Evolutionary conservation across 2,329 filamentous ascomycete genomes (phyloP), one percentile per base, ranked within the genome.

Genomic region (Elsinoe perseae): DNA sequence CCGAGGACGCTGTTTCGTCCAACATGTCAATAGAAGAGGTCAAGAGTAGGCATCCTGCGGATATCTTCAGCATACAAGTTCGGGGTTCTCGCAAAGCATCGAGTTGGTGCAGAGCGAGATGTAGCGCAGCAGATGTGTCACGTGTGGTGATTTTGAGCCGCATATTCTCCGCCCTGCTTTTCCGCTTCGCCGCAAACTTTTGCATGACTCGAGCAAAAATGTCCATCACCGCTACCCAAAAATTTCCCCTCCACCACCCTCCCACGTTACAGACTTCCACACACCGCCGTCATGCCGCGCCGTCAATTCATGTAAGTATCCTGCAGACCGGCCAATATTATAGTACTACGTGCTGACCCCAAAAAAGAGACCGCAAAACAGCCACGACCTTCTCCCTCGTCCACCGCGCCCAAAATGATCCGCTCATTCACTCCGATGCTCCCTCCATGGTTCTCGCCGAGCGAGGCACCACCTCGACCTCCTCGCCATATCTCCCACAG

Each of bases 341-440:
- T 25, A 5, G 6, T n/a, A 25, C 5, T n/a, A 34, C 21, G 16
- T 30, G 8, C 38, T 56, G 27, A 55, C 58, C n/a, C 36, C 34
- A 28, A 14, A 2, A 16, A 18, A 61, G 57, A 56, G 81, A 96
- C 77, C 96, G 95, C 77, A 95, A 95, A 74, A 86, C 81, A 59
- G 91, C 93, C 64, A 87, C 88, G 70, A 93, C 91, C 74, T 97
- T 95, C 74, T 86, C 87, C 64, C 87, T 98, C 69, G 89, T 97
- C 65, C 89, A 96, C 75, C 89, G 93, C 67, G 89, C 92, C 30
- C 95, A 98, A 74, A 89, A 96, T 82, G 93, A 98, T 72, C 93
- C 95, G 46, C 83, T 92, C 65, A 96, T 98, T 70, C 87, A 98
- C 80, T 91, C 98, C 76, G 80, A 85, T 66, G 91, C 89, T 56